A percentile compares a stretch with the other conserved stretches of the same genome.
Evolutionary conservation across 345 rosid genomes (phyloP).

Genomic region (Cochlearia excelsa): DNA sequence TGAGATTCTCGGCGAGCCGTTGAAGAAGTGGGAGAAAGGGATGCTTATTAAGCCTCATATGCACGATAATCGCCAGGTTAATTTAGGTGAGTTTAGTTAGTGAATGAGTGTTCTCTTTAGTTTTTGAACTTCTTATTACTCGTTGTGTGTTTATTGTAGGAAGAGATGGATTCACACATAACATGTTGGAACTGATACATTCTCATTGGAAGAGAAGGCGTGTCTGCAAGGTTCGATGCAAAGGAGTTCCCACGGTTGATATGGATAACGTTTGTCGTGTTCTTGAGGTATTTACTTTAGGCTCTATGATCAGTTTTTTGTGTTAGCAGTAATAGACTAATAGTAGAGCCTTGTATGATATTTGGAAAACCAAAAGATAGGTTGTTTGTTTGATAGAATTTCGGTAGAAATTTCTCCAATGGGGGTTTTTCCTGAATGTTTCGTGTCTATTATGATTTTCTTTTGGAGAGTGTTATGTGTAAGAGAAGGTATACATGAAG

Average conservation of each 20-base stretch:
- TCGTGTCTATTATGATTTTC: too few relatives aligned
- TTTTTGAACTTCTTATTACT: too few relatives aligned
- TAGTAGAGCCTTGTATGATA: not conserved
- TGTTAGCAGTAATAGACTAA: not conserved
- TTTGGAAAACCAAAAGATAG: not conserved
- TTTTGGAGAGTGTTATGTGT: too few relatives aligned
- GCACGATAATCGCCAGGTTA: constrained; percentile 82
- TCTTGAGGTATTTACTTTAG: constrained; percentile 61
- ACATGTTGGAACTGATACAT: constrained; percentile 91
- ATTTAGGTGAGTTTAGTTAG: constrained; percentile 57
- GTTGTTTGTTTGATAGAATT: not conserved
- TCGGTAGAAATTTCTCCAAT: not conserved
- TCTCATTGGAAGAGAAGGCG: constrained; percentile 79
- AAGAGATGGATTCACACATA: constrained; percentile 94
- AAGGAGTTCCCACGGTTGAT: constrained; percentile 91
- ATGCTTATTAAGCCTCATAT: constrained; percentile 63
- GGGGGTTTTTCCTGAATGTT: not conserved
- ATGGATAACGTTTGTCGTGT: constrained; percentile 78
- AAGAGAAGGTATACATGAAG: not conserved
- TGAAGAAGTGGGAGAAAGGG: constrained; percentile 77
- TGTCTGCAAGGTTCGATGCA: constrained; percentile 81
- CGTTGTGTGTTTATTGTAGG: constrained; percentile 38
- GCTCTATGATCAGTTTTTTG: not conserved
- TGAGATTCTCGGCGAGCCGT: constrained; percentile 78
- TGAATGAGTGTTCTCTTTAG: not conserved